Base-by-base conservation (phyloP, 129 eudicot genomes). In the Helianthus tuberosus region DNA sequence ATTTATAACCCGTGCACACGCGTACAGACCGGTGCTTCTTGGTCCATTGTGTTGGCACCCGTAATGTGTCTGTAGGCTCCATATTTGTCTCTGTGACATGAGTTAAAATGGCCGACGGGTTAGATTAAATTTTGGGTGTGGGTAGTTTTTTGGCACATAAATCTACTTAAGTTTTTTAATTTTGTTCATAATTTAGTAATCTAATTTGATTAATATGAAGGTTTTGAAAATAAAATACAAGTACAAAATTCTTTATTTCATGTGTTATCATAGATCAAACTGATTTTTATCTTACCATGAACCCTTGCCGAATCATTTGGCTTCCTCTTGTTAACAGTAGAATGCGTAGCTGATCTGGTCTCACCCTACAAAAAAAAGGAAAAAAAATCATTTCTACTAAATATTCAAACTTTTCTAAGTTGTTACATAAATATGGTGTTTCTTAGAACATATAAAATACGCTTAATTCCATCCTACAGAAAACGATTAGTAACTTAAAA, bases 21-120 rank as follows among this genome's bases (percentile, higher is more conserved):
- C 76, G 57, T 8, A 41, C 51, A 13, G 55, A 16, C n/a, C 55
- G 76, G 43, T 41, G 55, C 44, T 43, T 71, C 27, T 59, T 71
- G 55, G 11, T 57, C 25, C 43, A 32, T n/a, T 58, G 57, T 1
- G 32, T 15, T 17, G 38, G 38, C 55, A 5, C 54, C 27, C 8
- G 39, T 66, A 1, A 44, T 14, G 71, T 14, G 13, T 20, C 50
- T 13, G 1, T 8, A 11, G 36, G 39, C 65, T 54, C 65, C 36
- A 11, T 27, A 16, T 2, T 8, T 3, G 16, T 14, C 20, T 2
- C 13, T 3, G 16, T 25, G 51, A 55, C 65, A 50, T 17, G 12
- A 5, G 53, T 39, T 57, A 13, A 38, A 23, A 27, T 58, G 64
- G 38, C 25, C 12, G n/a, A 27, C 14, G n/a, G 55, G 55, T 25